Evolutionary conservation across 257 asterid species (phyloP).

Genomic region (Galeopsis tetrahit): DNA sequence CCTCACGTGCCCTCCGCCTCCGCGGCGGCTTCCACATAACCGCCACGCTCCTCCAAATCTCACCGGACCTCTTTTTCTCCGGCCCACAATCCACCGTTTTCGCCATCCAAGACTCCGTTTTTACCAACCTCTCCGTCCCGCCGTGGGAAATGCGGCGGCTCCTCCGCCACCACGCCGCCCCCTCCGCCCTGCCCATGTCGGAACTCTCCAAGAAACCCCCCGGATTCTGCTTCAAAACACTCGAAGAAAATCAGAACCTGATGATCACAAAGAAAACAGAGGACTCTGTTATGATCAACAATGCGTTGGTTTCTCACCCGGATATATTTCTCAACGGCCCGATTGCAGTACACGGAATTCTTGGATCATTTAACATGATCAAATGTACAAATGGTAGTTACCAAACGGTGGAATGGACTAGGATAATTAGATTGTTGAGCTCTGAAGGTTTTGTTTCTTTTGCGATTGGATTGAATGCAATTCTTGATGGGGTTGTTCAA

Average conservation of each 20-base stretch:
- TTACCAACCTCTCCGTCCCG: conserved; percentile 60
- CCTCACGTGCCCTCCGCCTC: conserved; percentile 64
- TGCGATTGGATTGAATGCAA: conserved; percentile 65
- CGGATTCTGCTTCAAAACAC: conserved; percentile 60
- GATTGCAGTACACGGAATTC: conserved; percentile 68
- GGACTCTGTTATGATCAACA: conserved; percentile 55
- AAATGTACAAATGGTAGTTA: conserved; percentile 19
- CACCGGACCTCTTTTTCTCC: conserved; percentile 75
- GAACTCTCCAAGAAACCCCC: conserved; percentile 49
- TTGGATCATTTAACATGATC: conserved; percentile 45
- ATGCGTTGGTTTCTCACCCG: conserved; percentile 61
- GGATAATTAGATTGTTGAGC: conserved; percentile 45
- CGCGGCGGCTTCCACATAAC: conserved; percentile 65
- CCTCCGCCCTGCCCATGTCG: conserved; percentile 49
- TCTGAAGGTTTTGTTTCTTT: conserved; percentile 64
- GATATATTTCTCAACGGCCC: conserved; percentile 64
- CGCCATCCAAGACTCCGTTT: conserved; percentile 71
- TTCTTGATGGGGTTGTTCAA: conserved; percentile 50
- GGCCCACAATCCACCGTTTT: conserved; percentile 60
- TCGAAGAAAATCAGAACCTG: conserved; percentile 33
- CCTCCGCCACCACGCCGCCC: conserved; percentile 65
- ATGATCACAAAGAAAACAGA: conserved; percentile 45
- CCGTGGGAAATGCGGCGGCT: conserved; percentile 64
- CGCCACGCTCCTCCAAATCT: conserved; percentile 79
- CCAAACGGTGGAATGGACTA: conserved; percentile 47